Base-by-base conservation (phyloP, 2,329 filamentous ascomycete species). In the Botrytis elliptica region DNA sequence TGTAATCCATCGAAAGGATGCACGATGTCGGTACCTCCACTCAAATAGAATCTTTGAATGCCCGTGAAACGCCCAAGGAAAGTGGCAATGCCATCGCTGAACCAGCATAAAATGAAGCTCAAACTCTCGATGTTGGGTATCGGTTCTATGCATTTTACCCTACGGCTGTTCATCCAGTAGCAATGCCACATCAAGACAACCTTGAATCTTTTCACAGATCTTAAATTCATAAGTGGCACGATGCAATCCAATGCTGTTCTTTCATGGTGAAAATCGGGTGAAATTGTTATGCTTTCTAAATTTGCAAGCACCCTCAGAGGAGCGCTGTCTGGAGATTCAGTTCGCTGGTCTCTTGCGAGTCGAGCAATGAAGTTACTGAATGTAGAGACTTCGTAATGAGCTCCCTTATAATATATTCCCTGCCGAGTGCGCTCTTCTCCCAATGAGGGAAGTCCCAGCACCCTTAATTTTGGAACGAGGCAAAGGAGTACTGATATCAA, bases 371-470 rank as follows among this genome's bases (percentile, higher is more conserved):
- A 60, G 16, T 7, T 20, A 36, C 16, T 36, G 7, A 60, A 60
- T 60, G 33, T 5, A 36, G 18, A 59, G 18, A 55, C 52, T 16
- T 59, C 57, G 29, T 9, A 20, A 59, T 59, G 29, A 59, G 3
- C 5, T 59, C 29, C 29, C 7, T 1, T 10, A 0, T 0, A 55
- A 6, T 1, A 6, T 16, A 29, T 1, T 55, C 25, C n/a, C 7
- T 55, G n/a, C 12, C 4, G 0, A 18, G 2, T 5, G 25, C 25
- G 14, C 12, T 55, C 49, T 55, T 5, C 3, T 59, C 33, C 57
- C 1, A 59, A 9, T 3, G 18, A 1, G 22, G 57, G 57, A 60
- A 60, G 33, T 22, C 8, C 57, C 16, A 60, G 57, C 22, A 60
- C 33, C 33, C 33, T 60, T 5, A 60, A 29, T 60, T 36, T 2